Evolutionary conservation across 345 rosid genomes (phyloP).

Genomic region (Gynandropsis gynandra): DNA sequence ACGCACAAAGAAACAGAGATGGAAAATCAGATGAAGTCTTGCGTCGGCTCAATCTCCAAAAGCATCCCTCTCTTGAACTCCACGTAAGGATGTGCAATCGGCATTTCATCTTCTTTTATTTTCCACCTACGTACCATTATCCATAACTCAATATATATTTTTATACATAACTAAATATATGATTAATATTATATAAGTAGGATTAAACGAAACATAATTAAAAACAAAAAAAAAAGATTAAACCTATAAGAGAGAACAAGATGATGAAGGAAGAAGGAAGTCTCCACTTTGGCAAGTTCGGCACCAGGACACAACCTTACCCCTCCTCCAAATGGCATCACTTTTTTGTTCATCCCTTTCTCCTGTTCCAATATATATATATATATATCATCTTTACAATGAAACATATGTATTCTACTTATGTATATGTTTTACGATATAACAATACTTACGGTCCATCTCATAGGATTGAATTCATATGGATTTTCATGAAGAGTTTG

Average conservation of each 20-base stretch:
- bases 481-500: constrained; percentile 64
- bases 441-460: constrained; percentile 61
- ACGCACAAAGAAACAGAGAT: too few species aligned
- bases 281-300: constrained; percentile 70
- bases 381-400: not conserved
- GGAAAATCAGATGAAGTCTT: too few species aligned
- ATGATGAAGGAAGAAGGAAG: constrained; percentile 78
- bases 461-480: constrained; percentile 62
- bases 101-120: constrained; percentile 53
- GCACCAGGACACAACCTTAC: constrained; percentile 73
- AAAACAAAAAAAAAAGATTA: constrained; percentile 3
- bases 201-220: not conserved
- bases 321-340: constrained; percentile 90
- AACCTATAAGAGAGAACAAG: constrained; percentile 76
- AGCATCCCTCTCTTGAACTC: constrained; percentile 61
- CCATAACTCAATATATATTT: not conserved
- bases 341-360: constrained; percentile 42
- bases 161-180: not conserved
- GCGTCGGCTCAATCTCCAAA: constrained; percentile 46
- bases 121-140: constrained; percentile 61
- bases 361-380: constrained; percentile 30
- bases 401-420: not conserved
- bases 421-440: not conserved
- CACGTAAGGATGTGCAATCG: constrained; percentile 73
- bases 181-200: not conserved